Evolutionary conservation across 129 eudicot species (phyloP), one percentile per base, ranked within the genome.

Genomic region (Oenanthe sinensis): DNA sequence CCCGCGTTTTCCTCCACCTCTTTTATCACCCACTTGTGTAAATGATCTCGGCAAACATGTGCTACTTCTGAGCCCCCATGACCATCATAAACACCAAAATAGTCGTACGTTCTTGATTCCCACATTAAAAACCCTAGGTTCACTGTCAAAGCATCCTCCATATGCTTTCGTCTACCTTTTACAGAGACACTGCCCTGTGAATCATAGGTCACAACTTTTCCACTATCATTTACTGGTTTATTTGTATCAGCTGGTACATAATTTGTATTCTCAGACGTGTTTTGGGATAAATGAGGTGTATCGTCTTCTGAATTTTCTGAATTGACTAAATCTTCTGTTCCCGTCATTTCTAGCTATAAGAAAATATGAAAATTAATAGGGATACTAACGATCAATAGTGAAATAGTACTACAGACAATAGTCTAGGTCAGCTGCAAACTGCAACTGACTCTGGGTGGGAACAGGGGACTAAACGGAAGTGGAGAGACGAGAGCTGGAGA

Each of bases 11-110:
- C 40, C 68, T 28, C 81, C 47, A 91, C 74, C 84, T 87, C 88
- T n/a, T 65, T 58, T 49, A 81, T 89, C 71, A 88, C 74, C 75
- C 84, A 14, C 30, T 47, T 49, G 50, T 90, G 91, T 37, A 93
- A 45, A 82, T 81, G 75, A 3, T 81, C 84, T 8, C 90, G 48
- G 48, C 97, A 92, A 12, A 81, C 83, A 10, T 75, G 0, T 12
- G 94, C 87, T 40, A 91, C 98, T 54, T 37, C 19, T 0, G 87
- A 75, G 20, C 93, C 91, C 2, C 96, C 98, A 39, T 91, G 97
- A 2, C 98, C 98, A 39, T 93, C 97, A 45, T 84, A 93, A 7
- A 89, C 95, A 0, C 87, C 97, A 9, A 81, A 93, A 68, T 89
- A 93, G 28, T 79, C 78, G 46, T 75, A 88, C 45, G 76, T 43